Evolutionary conservation across 129 eudicot species (phyloP).

Genomic region (Cynara cardunculus): DNA sequence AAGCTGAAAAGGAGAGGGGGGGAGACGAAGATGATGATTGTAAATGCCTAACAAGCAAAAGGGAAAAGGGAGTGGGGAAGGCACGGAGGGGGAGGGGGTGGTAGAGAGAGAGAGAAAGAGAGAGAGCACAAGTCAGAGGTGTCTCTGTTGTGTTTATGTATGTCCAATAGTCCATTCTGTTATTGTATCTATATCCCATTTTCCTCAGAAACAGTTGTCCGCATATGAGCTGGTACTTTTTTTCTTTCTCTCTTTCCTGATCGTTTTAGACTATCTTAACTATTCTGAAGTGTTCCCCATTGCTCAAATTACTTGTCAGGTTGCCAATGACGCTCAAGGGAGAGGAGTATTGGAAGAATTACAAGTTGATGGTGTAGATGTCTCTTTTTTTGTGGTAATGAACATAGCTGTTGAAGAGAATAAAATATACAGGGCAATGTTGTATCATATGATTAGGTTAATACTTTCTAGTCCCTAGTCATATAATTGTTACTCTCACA

Average conservation of each 20-base stretch:
- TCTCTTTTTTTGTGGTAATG: conserved; percentile 70
- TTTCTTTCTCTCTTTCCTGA: background rate
- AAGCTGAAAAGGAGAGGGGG: background rate
- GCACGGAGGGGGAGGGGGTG: background rate
- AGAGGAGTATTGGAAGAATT: conserved; percentile 75
- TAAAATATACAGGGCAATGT: background rate
- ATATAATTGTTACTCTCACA: background rate
- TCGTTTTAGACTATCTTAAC: background rate
- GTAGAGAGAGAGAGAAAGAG: background rate
- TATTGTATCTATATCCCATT: background rate
- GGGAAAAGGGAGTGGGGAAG: no score
- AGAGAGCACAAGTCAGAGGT: background rate
- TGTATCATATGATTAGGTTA: background rate
- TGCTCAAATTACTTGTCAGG: conserved; percentile 36
- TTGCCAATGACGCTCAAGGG: conserved; percentile 88
- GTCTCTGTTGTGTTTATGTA: conserved; percentile 1
- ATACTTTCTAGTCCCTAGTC: background rate
- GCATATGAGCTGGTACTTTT: background rate
- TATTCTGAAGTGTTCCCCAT: background rate
- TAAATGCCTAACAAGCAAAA: no score
- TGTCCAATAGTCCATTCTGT: background rate
- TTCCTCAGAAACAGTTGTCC: background rate
- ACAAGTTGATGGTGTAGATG: conserved; percentile 81
- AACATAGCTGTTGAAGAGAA: background rate
- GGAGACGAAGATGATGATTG: background rate